A percentile compares a stretch with the other conserved stretches of the same genome.
phyloP scores from a whole-genome alignment of 805 yeast species.

The Metschnikowia bowlesiae region DNA sequence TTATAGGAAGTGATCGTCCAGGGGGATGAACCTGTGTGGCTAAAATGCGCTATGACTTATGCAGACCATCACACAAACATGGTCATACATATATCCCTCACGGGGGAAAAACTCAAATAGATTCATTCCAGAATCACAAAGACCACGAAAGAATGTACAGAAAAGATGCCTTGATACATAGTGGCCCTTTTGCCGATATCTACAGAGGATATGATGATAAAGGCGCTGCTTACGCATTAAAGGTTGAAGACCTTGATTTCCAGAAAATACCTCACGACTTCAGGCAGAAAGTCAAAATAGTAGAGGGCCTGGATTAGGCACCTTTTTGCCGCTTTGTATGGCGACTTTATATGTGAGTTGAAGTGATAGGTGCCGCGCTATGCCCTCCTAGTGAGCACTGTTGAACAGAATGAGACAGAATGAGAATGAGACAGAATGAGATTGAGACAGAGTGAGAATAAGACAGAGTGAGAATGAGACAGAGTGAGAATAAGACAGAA shows the following conservation, averaged over 20 bases:
- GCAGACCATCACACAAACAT: neutral
- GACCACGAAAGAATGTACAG: constrained; percentile 10
- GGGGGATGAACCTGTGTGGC: neutral
- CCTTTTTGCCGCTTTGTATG: no score
- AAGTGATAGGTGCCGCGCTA: no score
- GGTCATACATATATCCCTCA: neutral
- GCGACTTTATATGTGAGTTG: no score
- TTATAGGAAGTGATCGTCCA: neutral
- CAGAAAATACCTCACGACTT: constrained; percentile 34
- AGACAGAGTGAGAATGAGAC: no score
- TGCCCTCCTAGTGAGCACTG: no score
- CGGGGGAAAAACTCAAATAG: neutral
- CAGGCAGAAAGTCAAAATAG: constrained; percentile 26
- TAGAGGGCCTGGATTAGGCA: constrained; percentile 17
- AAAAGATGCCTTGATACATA: constrained; percentile 22
- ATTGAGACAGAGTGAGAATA: no score
- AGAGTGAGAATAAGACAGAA: no score
- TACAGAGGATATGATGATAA: constrained; percentile 21
- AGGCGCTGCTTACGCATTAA: constrained; percentile 24
- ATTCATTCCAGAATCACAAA: neutral
- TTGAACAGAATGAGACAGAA: no score
- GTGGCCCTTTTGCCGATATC: constrained; percentile 34
- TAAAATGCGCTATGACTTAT: neutral
- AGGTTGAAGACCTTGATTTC: constrained; percentile 38
- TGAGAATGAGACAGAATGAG: no score